A percentile compares a stretch with the other conserved stretches of the same genome.
Conservation (phyloP, 2,329 filamentous ascomycete species). For the Ascochyta rabiei region DNA sequence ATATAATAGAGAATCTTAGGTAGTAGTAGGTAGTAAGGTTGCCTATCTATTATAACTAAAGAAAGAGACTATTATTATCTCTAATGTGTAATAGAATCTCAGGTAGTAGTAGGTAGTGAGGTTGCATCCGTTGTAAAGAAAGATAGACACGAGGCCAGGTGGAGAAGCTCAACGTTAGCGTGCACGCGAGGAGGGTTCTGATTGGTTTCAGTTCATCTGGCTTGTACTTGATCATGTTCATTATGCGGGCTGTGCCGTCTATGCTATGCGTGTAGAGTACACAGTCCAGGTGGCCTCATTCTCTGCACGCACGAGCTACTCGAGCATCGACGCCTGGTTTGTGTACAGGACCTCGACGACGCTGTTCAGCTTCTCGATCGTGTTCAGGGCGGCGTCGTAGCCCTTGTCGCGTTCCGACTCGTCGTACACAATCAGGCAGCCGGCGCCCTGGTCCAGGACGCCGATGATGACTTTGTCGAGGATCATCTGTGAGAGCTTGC, state of each 20-base stretch:
- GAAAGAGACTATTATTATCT: too few relatives aligned
- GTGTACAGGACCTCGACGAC: slow-evolving; percentile 98
- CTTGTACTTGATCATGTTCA: slow-evolving; percentile 18
- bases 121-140: too few relatives aligned
- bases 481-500: slow-evolving; percentile 99
- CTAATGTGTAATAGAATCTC: too few relatives aligned
- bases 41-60: too few relatives aligned
- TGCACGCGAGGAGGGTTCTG: neutral
- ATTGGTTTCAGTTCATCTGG: slow-evolving; percentile 3
- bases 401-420: slow-evolving; percentile 91
- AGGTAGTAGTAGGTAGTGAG: too few relatives aligned
- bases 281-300: slow-evolving; percentile 24
- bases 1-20: too few relatives aligned
- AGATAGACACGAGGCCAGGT: too few relatives aligned
- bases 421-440: slow-evolving; percentile 95
- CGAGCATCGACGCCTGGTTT: slow-evolving; percentile 93
- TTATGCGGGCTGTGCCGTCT: slow-evolving; percentile 32
- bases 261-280: slow-evolving; percentile 45
- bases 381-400: slow-evolving; percentile 92
- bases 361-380: slow-evolving; percentile 95
- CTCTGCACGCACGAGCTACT: slow-evolving; percentile 64
- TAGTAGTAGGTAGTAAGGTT: too few relatives aligned
- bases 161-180: neutral
- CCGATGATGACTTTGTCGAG: slow-evolving; percentile 98
- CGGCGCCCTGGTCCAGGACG: slow-evolving; percentile 95